phyloP scores from a whole-genome alignment of 164 flowering plant genomes.

The Euptelea pleiosperma region DNA sequence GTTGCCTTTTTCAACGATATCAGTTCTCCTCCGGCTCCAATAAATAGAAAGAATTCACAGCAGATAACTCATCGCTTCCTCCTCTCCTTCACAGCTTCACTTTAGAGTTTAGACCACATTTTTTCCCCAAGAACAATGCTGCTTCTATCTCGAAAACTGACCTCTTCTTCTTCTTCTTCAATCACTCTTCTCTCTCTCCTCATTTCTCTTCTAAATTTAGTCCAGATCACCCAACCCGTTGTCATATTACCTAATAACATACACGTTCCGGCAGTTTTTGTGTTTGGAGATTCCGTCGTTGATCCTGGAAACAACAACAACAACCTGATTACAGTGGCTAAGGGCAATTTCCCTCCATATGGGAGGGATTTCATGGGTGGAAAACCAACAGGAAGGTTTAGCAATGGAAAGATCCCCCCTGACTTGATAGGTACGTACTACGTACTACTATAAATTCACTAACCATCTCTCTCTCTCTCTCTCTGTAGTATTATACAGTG shows the following conservation, averaged over 20 bases:
- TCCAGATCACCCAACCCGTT: not conserved
- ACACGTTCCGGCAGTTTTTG: slow-evolving; percentile 36
- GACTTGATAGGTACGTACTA: slow-evolving; percentile 30
- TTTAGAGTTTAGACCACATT: too few species aligned
- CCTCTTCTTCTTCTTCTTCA: slow-evolving; percentile 30
- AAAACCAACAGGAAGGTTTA: slow-evolving; percentile 50
- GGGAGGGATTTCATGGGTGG: slow-evolving; percentile 46
- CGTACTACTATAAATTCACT: too few species aligned
- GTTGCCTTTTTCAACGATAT: too few species aligned
- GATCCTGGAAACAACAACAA: slow-evolving; percentile 66
- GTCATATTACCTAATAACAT: not conserved
- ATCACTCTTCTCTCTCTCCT: not conserved
- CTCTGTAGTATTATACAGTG: too few species aligned
- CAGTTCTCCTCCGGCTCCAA: too few species aligned
- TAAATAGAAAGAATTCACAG: too few species aligned
- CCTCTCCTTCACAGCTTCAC: too few species aligned
- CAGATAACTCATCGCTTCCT: too few species aligned
- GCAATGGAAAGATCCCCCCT: slow-evolving; percentile 42
- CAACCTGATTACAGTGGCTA: slow-evolving; percentile 22
- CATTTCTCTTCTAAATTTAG: not conserved
- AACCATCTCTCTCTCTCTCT: too few species aligned
- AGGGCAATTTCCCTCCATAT: slow-evolving; percentile 47
- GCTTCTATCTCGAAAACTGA: too few species aligned
- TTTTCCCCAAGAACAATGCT: too few species aligned
- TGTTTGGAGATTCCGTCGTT: slow-evolving; percentile 53